These are phyloP conservation scores for Ajuga chamaepitys DNA, from an alignment of 257 asterid species.

Conservation along the genomic window DNA sequence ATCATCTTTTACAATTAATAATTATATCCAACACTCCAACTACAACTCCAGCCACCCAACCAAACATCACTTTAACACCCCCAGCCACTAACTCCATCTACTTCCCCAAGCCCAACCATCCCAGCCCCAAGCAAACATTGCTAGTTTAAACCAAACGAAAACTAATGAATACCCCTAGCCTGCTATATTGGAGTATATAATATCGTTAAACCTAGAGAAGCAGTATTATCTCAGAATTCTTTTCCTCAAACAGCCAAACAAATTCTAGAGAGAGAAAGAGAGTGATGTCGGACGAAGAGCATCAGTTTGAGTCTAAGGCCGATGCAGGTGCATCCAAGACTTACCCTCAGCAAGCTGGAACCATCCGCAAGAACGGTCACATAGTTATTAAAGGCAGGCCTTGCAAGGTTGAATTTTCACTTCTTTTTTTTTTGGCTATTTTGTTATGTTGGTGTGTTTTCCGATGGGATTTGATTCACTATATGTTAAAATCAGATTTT, in stretches of 20 bases:
- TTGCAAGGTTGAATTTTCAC: conserved; percentile 51
- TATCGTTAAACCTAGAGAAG: too few relatives aligned
- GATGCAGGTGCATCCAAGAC: conserved; percentile 88
- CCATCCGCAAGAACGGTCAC: conserved; percentile 75
- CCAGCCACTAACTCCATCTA: too few relatives aligned
- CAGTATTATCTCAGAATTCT: not conserved
- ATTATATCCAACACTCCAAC: too few relatives aligned
- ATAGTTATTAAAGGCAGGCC: conserved; percentile 75
- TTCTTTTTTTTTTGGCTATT: too few relatives aligned
- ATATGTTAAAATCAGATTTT: not conserved
- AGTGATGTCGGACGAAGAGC: conserved; percentile 79
- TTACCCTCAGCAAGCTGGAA: conserved; percentile 76
- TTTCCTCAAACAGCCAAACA: not conserved
- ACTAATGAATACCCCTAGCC: too few relatives aligned
- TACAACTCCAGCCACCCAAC: too few relatives aligned
- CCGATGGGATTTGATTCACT: not conserved
- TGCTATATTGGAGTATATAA: too few relatives aligned
- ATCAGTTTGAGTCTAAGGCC: conserved; percentile 72
- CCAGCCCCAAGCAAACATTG: too few relatives aligned
- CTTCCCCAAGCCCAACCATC: too few relatives aligned
- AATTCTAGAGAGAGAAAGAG: conserved; percentile 1
- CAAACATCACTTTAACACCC: too few relatives aligned
- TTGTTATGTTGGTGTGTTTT: not conserved
- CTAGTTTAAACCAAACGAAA: too few relatives aligned
- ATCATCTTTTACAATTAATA: too few relatives aligned